Conservation (phyloP, 2,329 filamentous ascomycete species). For the Colletotrichum camelliae region DNA sequence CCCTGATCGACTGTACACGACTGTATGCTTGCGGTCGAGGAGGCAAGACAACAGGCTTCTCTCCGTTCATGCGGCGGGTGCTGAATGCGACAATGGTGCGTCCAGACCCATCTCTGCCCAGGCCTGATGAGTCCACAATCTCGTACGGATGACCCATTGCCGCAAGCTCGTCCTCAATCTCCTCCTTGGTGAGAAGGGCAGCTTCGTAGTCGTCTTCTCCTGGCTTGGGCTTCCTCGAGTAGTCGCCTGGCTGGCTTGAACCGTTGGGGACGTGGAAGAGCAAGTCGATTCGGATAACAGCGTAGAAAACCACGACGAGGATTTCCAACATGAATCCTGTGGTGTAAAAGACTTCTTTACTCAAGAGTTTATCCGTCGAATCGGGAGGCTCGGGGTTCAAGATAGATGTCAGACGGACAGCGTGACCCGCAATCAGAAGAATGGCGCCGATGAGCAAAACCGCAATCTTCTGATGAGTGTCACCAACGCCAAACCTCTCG, state of each 20-base stretch:
- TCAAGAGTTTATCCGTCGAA: slow-evolving; percentile 31
- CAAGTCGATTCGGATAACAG: slow-evolving; percentile 31
- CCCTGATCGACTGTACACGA: slow-evolving; percentile 2
- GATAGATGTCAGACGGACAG: slow-evolving; percentile 27
- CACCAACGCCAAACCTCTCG: slow-evolving; percentile 37
- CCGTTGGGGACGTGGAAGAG: slow-evolving; percentile 36
- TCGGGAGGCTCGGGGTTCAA: slow-evolving; percentile 27
- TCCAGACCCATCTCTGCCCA: slow-evolving; percentile 7
- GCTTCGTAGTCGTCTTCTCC: slow-evolving; percentile 29
- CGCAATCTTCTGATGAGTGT: slow-evolving; percentile 31
- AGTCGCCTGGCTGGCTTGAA: slow-evolving; percentile 28
- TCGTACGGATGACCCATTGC: slow-evolving; percentile 14
- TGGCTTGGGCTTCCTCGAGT: slow-evolving; percentile 52
- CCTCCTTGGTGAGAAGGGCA: slow-evolving; percentile 11
- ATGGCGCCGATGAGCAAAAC: slow-evolving; percentile 29
- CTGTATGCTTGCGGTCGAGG: slow-evolving; percentile 8
- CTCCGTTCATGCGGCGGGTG: slow-evolving; percentile 1
- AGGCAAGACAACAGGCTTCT: neutral
- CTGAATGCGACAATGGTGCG: slow-evolving; percentile 16
- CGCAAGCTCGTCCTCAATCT: slow-evolving; percentile 7
- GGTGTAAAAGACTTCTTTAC: slow-evolving; percentile 37
- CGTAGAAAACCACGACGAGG: slow-evolving; percentile 30
- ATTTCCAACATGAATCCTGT: slow-evolving; percentile 38
- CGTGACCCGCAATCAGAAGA: slow-evolving; percentile 24
- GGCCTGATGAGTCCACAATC: slow-evolving; percentile 11